Evolutionary conservation across 805 yeast species (phyloP).

Genomic region (Monosporozyma solicola): DNA sequence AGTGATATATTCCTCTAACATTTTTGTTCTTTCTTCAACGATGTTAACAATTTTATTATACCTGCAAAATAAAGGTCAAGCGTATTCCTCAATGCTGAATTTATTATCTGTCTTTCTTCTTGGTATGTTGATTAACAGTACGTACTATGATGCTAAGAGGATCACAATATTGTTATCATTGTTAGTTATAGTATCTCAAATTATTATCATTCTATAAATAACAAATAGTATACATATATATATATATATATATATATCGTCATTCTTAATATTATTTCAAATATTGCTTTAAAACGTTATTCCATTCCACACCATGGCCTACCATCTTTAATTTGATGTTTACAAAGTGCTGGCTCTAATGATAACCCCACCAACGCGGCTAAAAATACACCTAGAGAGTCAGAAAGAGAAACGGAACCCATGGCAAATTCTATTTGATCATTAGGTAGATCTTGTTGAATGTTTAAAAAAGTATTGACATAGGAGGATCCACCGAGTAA

Average conservation of each 20-base stretch:
- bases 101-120: background rate
- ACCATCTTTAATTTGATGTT: conserved; percentile 59
- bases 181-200: background rate
- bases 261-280: background rate
- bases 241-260: background rate
- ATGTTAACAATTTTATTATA: background rate
- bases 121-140: background rate
- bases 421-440: conserved; percentile 64
- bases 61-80: background rate
- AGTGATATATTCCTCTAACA: background rate
- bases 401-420: conserved; percentile 79
- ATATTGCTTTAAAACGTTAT: conserved; percentile 9
- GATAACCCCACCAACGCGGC: conserved; percentile 72
- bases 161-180: background rate
- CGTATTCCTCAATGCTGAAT: background rate
- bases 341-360: conserved; percentile 67
- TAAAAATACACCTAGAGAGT: conserved; percentile 71
- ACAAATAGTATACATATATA: background rate
- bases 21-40: background rate
- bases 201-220: background rate
- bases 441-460: conserved; percentile 47
- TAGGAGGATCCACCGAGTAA: conserved; percentile 85
- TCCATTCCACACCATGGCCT: conserved; percentile 67
- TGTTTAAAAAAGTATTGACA: conserved; percentile 77
- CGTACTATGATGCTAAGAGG: background rate